Conservation (phyloP, 805 yeast genomes). For the Suhomyces canberraensis region DNA sequence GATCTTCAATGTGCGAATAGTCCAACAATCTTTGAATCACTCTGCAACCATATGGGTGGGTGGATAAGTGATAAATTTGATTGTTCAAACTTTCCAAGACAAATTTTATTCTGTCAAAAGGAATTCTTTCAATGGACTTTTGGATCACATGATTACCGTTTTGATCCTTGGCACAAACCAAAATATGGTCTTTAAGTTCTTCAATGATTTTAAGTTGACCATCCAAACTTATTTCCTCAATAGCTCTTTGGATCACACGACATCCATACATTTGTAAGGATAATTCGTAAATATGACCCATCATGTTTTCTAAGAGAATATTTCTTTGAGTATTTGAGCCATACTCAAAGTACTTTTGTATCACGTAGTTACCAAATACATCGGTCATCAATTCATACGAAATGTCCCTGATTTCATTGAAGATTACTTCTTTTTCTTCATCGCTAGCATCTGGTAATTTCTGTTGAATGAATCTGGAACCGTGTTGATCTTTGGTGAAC, state of each 20-base stretch:
- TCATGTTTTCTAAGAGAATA: constrained; percentile 66
- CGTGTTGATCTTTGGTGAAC: constrained; percentile 94
- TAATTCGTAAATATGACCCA: constrained; percentile 67
- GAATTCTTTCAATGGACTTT: constrained; percentile 84
- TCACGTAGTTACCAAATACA: constrained; percentile 96
- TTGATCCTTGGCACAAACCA: constrained; percentile 69
- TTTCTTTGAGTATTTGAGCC: constrained; percentile 71
- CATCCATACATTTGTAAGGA: constrained; percentile 98
- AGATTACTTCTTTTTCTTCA: constrained; percentile 74
- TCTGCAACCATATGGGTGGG: constrained; percentile 97
- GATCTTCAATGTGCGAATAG: constrained; percentile 64
- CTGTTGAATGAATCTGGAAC: constrained; percentile 94
- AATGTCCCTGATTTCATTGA: constrained; percentile 75
- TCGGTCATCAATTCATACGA: constrained; percentile 85
- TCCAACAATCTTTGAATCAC: constrained; percentile 92
- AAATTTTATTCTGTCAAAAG: constrained; percentile 65
- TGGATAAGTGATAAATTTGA: constrained; percentile 78
- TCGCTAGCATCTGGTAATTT: constrained; percentile 62
- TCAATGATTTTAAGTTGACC: constrained; percentile 66
- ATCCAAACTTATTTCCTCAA: constrained; percentile 63
- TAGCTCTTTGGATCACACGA: constrained; percentile 91
- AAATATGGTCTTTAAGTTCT: constrained; percentile 71
- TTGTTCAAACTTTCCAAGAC: constrained; percentile 67
- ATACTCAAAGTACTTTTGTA: constrained; percentile 87
- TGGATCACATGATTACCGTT: constrained; percentile 98